phyloP scores from a whole-genome alignment of 2,329 filamentous ascomycete species.

The Chaetomium strumarium region DNA sequence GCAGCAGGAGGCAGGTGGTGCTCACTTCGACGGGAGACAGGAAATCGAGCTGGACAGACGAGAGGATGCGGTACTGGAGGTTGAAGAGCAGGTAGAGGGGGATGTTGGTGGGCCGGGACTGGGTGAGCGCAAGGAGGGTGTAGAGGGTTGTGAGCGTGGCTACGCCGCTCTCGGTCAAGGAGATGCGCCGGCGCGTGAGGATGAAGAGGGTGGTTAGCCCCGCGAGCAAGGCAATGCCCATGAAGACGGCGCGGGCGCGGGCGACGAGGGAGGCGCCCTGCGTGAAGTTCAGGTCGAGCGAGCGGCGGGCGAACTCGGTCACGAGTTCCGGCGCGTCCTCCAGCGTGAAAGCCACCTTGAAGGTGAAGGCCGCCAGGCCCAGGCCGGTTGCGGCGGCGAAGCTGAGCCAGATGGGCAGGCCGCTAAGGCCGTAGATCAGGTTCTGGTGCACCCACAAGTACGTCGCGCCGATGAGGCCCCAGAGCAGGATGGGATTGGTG shows the following conservation, averaged over 20 bases:
- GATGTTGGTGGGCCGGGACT: constrained; percentile 78
- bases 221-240: constrained; percentile 37
- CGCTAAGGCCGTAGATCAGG: constrained; percentile 38
- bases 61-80: constrained; percentile 47
- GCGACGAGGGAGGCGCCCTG: constrained; percentile 41
- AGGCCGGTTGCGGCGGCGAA: constrained; percentile 39
- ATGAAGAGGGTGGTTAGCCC: constrained; percentile 37
- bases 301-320: constrained; percentile 36
- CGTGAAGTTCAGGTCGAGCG: constrained; percentile 38
- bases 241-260: constrained; percentile 46
- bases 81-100: constrained; percentile 76
- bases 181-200: constrained; percentile 25
- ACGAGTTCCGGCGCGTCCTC: constrained; percentile 85
- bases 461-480: constrained; percentile 62
- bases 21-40: constrained; percentile 50
- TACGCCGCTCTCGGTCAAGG: constrained; percentile 27
- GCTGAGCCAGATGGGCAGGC: constrained; percentile 37
- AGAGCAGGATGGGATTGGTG: constrained; percentile 61
- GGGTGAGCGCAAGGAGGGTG: constrained; percentile 75
- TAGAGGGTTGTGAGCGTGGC: constrained; percentile 62
- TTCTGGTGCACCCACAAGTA: constrained; percentile 57
- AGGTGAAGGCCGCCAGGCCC: constrained; percentile 58
- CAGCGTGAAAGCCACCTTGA: constrained; percentile 84
- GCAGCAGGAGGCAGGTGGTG: constrained; percentile 66
- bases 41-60: constrained; percentile 36